Evolutionary conservation across 176 grass and related monocot species (phyloP).

Genomic region (Cenchrus americanus): DNA sequence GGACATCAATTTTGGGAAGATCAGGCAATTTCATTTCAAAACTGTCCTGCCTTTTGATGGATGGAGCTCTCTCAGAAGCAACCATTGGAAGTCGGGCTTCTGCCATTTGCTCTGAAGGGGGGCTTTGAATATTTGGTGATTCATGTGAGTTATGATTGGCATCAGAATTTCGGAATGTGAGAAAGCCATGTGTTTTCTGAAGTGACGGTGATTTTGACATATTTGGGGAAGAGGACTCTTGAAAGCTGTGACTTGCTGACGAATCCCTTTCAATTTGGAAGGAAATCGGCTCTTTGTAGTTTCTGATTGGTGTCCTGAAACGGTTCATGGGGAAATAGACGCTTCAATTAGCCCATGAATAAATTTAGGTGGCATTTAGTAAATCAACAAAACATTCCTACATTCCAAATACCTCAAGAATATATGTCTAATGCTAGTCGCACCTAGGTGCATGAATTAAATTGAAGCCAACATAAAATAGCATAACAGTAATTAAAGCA

Average conservation of each 20-base stretch:
- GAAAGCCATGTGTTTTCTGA: constrained; percentile 80
- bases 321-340: constrained; percentile 32
- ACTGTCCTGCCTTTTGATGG: constrained; percentile 91
- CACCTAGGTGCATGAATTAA: not conserved
- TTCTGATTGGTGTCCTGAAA: constrained; percentile 90
- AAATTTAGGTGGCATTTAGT: not conserved
- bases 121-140: constrained; percentile 88
- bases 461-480: constrained; percentile 25
- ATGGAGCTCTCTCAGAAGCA: constrained; percentile 74
- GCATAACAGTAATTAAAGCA: constrained; percentile 4
- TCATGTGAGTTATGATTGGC: constrained; percentile 77
- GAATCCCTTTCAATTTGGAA: constrained; percentile 83
- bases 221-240: constrained; percentile 89
- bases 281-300: constrained; percentile 65
- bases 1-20: constrained; percentile 96
- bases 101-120: constrained; percentile 78
- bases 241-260: constrained; percentile 74
- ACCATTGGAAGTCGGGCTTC: constrained; percentile 63
- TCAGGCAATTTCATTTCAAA: constrained; percentile 92
- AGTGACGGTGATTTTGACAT: constrained; percentile 97
- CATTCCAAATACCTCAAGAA: constrained; percentile 15
- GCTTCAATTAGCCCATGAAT: constrained; percentile 23
- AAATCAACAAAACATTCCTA: constrained; percentile 8
- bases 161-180: constrained; percentile 73
- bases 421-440: not conserved